Evolutionary conservation across 805 yeast genomes (phyloP).

Genomic region (Yarrowia keelungensis): DNA sequence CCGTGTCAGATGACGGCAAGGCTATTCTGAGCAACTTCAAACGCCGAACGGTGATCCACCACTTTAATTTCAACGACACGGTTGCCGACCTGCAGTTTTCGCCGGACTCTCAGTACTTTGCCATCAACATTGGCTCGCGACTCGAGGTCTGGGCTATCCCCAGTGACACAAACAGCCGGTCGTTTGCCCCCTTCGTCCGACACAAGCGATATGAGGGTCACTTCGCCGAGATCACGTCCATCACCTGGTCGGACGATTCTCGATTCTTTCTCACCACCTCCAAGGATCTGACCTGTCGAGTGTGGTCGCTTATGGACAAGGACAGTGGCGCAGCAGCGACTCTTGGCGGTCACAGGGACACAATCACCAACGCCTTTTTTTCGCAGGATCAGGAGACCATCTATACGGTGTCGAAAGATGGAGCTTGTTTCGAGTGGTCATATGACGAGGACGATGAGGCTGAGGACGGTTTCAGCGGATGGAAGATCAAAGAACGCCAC

Average conservation of each 20-base stretch:
- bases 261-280: conserved; percentile 85
- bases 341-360: conserved; percentile 90
- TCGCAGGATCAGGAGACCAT: conserved; percentile 86
- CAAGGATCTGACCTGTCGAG: conserved; percentile 86
- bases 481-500: conserved; percentile 84
- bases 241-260: conserved; percentile 91
- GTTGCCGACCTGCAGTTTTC: conserved; percentile 81
- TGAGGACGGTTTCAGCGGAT: conserved; percentile 58
- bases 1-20: conserved; percentile 91
- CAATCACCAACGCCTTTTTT: conserved; percentile 86
- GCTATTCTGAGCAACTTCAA: conserved; percentile 88
- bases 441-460: conserved; percentile 64
- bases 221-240: conserved; percentile 75
- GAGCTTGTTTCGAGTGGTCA: conserved; percentile 93
- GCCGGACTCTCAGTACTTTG: conserved; percentile 87
- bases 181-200: conserved; percentile 94
- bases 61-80: conserved; percentile 86
- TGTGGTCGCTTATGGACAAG: conserved; percentile 75
- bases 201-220: conserved; percentile 93
- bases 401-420: conserved; percentile 91
- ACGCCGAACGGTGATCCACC: conserved; percentile 85
- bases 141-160: conserved; percentile 96
- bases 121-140: conserved; percentile 80
- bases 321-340: conserved; percentile 82
- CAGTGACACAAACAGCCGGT: conserved; percentile 76